These are phyloP conservation scores for Spinacia oleracea DNA, from an alignment of 179 eudicot species.

Conservation along the genomic window DNA sequence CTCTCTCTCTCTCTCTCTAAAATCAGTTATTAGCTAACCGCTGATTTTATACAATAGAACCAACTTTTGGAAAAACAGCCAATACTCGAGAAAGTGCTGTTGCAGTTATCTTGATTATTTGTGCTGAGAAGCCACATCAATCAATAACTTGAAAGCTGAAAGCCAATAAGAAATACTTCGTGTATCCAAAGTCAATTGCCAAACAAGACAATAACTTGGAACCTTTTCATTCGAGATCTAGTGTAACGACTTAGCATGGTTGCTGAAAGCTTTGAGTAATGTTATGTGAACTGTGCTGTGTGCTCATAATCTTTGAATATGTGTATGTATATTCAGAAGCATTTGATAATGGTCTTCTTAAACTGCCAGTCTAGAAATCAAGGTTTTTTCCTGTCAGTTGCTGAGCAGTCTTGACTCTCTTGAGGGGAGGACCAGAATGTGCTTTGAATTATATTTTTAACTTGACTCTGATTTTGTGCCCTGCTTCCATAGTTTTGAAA, in stretches of 20 bases:
- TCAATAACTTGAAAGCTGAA: not conserved
- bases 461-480: not conserved
- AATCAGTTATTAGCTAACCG: not conserved
- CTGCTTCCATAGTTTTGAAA: too few species aligned
- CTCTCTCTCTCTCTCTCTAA: not conserved
- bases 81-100: not conserved
- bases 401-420: not conserved
- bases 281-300: not conserved
- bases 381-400: not conserved
- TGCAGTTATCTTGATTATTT: not conserved
- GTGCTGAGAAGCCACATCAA: not conserved
- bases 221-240: not conserved
- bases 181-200: not conserved
- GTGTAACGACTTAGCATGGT: not conserved
- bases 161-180: not conserved
- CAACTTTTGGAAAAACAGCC: not conserved
- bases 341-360: not conserved
- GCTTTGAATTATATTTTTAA: not conserved
- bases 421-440: not conserved
- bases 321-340: not conserved
- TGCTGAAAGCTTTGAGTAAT: not conserved
- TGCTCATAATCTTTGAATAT: not conserved
- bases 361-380: not conserved
- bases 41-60: not conserved
- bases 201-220: not conserved